phyloP scores from a whole-genome alignment of 768 basidiomycete species.

The Xanthoconium purpureum region DNA sequence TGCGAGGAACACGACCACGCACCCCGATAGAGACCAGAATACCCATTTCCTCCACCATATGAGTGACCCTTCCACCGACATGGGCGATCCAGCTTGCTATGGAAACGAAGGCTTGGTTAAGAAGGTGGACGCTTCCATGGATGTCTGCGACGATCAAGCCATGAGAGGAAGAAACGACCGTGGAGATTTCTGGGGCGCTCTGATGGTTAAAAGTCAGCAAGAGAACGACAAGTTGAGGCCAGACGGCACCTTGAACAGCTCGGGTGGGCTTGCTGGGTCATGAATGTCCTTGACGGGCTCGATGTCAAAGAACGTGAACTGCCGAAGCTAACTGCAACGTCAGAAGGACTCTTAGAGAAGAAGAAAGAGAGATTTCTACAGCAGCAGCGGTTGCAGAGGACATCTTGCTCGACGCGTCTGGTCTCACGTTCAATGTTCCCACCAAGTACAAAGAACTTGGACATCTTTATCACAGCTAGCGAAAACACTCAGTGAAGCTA shows the following conservation, averaged over 20 bases:
- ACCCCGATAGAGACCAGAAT: constrained; percentile 89
- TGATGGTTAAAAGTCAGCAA: constrained; percentile 23
- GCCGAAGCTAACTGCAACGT: constrained; percentile 61
- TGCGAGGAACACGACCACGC: constrained; percentile 28
- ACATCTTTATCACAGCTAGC: too few species aligned
- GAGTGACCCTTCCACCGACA: constrained; percentile 74
- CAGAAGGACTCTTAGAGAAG: not conserved
- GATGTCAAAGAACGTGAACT: constrained; percentile 87
- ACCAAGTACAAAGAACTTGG: too few species aligned
- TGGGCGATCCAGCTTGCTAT: constrained; percentile 77
- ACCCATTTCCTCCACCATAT: constrained; percentile 79
- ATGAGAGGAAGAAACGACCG: constrained; percentile 55
- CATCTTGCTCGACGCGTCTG: constrained; percentile 1
- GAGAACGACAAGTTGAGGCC: not conserved
- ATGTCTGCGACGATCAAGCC: constrained; percentile 82
- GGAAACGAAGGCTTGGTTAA: constrained; percentile 72
- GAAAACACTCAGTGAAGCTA: too few species aligned
- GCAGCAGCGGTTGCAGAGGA: constrained; percentile 17
- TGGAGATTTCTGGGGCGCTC: constrained; percentile 72
- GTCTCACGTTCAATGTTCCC: too few species aligned
- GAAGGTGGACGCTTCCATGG: constrained; percentile 76
- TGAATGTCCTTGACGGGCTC: constrained; percentile 75
- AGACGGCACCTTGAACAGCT: constrained; percentile 66
- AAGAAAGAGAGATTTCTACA: constrained; percentile 9
- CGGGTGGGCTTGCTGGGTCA: constrained; percentile 70